Conservation (phyloP, 1,284 basidiomycete genomes). For the Rhizopogon hawkerae region DNA sequence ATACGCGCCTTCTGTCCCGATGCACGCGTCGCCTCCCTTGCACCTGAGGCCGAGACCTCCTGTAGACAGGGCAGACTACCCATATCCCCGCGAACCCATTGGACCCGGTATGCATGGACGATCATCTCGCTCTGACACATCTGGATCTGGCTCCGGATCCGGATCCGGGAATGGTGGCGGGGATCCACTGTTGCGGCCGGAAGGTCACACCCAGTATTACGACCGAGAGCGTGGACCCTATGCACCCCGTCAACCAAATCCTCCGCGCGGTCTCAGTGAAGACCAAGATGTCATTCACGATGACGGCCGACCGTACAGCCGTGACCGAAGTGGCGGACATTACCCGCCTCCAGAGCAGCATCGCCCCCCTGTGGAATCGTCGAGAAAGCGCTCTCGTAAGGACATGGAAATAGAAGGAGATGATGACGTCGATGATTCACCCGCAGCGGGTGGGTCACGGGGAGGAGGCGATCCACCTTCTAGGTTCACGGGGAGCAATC, state of each 20-base stretch:
- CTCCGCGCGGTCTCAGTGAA: conserved; percentile 30
- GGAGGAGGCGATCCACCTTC: conserved; percentile 22
- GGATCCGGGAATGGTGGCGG: conserved; percentile 31
- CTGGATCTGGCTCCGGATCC: conserved; percentile 40
- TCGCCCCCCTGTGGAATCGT: conserved; percentile 20
- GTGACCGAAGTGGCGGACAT: conserved; percentile 23
- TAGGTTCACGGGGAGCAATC: conserved; percentile 23
- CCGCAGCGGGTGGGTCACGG: conserved; percentile 28
- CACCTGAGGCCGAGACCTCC: conserved; percentile 31
- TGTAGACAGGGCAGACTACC: conserved; percentile 30
- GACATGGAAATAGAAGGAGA: conserved; percentile 54
- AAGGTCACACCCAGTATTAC: conserved; percentile 40
- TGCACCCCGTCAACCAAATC: conserved; percentile 35
- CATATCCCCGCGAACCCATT: conserved; percentile 37
- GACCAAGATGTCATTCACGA: conserved; percentile 43
- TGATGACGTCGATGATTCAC: conserved; percentile 33
- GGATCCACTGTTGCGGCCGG: conserved; percentile 40
- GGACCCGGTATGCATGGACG: conserved; percentile 26
- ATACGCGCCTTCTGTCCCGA: conserved; percentile 15
- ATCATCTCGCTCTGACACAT: conserved; percentile 47
- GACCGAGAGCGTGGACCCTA: conserved; percentile 37
- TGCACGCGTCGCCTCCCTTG: conserved; percentile 33
- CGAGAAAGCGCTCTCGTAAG: conserved; percentile 48
- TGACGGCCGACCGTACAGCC: conserved; percentile 34
- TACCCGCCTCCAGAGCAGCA: conserved; percentile 24